Evolutionary conservation across 2,329 filamentous ascomycete species (phyloP).

Genomic region (Beauveria medogensis): DNA sequence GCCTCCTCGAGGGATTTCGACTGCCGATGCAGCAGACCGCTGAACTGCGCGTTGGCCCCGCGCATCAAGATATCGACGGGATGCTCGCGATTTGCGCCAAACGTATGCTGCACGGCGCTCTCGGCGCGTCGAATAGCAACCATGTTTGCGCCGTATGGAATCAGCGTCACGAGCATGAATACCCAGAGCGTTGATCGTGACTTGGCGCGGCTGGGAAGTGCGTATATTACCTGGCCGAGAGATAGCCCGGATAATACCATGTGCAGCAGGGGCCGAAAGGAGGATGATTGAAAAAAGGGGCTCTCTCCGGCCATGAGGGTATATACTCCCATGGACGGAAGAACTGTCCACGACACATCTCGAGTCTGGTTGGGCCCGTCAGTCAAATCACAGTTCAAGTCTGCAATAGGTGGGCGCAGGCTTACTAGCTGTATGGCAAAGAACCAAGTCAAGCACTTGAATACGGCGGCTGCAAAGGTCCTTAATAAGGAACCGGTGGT

Average conservation of each 20-base stretch:
- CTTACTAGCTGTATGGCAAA: slow-evolving; percentile 25
- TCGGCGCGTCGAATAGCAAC: slow-evolving; percentile 17
- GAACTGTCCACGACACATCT: slow-evolving; percentile 11
- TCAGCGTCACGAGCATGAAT: slow-evolving; percentile 22
- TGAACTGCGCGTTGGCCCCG: slow-evolving; percentile 23
- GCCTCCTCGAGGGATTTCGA: slow-evolving; percentile 30
- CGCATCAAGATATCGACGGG: slow-evolving; percentile 27
- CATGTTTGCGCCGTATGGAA: slow-evolving; percentile 24
- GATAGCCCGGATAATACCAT: slow-evolving; percentile 22
- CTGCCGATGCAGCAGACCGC: slow-evolving; percentile 25
- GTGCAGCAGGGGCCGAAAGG: slow-evolving; percentile 18
- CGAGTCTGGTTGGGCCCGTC: slow-evolving; percentile 17
- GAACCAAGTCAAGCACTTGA: slow-evolving; percentile 29
- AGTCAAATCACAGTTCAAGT: accelerated
- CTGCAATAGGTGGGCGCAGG: neutral
- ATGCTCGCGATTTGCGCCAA: slow-evolving; percentile 18
- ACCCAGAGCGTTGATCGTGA: slow-evolving; percentile 22
- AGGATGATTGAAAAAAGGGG: slow-evolving; percentile 2
- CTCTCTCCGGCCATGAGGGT: slow-evolving; percentile 6
- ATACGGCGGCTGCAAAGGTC: neutral
- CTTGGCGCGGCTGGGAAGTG: slow-evolving; percentile 25
- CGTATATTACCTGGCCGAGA: slow-evolving; percentile 23
- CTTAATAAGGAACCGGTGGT: neutral
- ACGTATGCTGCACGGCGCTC: slow-evolving; percentile 7
- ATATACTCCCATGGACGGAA: slow-evolving; percentile 6